Base-by-base conservation (phyloP, 345 rosid species). In the Mangifera indica region DNA sequence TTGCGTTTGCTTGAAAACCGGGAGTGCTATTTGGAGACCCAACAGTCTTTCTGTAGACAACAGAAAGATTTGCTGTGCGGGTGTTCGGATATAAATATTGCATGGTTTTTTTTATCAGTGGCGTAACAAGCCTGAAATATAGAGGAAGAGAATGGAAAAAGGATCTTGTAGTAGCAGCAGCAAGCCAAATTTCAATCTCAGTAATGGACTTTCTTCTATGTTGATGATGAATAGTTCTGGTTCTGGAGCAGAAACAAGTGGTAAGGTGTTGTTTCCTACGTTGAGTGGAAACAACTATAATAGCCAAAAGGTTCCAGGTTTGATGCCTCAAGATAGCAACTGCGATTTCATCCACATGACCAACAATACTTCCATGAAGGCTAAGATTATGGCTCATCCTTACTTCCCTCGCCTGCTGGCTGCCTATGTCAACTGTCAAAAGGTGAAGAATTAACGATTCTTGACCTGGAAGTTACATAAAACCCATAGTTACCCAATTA, bases 311-410 rank as follows among this genome's bases (percentile, higher is more conserved):
- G 66, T 9, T 40, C 49, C 52, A 13, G 37, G 25, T 13, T 59
- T 72, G 69, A 71, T 61, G 76, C 76, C 75, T 61, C 70, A 57
- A 44, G 54, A 56, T 10, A 61, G 79, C 69, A 75, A 63, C 67
- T 71, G 72, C 72, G 74, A 5, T 70, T 76, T 81, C 71, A 74
- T 70, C 72, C 71, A 63, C 40, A 56, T 17, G 74, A 74, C 21
- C 76, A 48, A 37, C 51, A 56, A 4, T 45, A 66, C 81, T 67
- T 22, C 68, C 60, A 72, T 75, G 9, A 80, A 70, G 79, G 67
- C 84, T 10, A 80, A 80, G 68, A 83, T 83, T 72, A 75, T 76
- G 82, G 77, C 79, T 54, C 86, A 83, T 72, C 86, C 86, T 68
- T 67, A 78, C 79, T 83, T 71, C 69, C 84, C 70, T 46, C 82